Conservation (phyloP, 768 basidiomycete genomes). For the Daedalea quercina region DNA sequence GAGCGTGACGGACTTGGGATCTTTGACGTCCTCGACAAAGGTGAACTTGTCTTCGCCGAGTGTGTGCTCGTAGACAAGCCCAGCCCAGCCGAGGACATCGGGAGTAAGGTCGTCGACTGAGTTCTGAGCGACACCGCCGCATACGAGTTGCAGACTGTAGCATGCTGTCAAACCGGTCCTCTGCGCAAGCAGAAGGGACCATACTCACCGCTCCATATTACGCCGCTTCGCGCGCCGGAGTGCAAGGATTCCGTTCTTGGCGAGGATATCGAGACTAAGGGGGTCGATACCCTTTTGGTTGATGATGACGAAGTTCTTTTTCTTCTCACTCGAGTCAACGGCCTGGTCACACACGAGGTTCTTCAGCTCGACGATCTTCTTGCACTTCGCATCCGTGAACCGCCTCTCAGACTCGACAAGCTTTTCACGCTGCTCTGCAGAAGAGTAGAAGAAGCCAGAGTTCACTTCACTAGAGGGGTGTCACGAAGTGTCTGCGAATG, state of each 20-base stretch:
- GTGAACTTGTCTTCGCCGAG: conserved; percentile 99
- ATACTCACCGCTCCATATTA: conserved; percentile 91
- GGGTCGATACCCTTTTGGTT: conserved; percentile 99
- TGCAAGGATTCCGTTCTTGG: conserved; percentile 94
- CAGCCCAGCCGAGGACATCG: conserved; percentile 92
- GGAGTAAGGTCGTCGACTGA: conserved; percentile 95
- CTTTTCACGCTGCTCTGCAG: conserved; percentile 96
- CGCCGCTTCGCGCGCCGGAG: conserved; percentile 93
- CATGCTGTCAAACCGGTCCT: not conserved
- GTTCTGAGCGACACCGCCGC: conserved; percentile 94
- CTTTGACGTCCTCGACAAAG: conserved; percentile 93
- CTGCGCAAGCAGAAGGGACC: not conserved
- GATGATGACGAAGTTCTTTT: conserved; percentile 87
- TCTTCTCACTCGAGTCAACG: conserved; percentile 74
- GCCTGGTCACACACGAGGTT: conserved; percentile 93
- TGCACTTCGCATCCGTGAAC: conserved; percentile 90
- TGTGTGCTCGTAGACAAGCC: conserved; percentile 97
- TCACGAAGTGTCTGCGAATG: conserved; percentile 12
- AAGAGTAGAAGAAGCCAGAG: conserved; percentile 98
- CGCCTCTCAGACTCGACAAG: conserved; percentile 94
- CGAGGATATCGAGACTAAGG: conserved; percentile 89
- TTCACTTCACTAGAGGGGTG: conserved; percentile 80
- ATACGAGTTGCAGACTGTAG: conserved; percentile 80
- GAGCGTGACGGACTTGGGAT: conserved; percentile 91
- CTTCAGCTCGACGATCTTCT: conserved; percentile 96